Evolutionary conservation across 352 stramenopile genomes (phyloP).

Genomic region (Globisporangium nunn): DNA sequence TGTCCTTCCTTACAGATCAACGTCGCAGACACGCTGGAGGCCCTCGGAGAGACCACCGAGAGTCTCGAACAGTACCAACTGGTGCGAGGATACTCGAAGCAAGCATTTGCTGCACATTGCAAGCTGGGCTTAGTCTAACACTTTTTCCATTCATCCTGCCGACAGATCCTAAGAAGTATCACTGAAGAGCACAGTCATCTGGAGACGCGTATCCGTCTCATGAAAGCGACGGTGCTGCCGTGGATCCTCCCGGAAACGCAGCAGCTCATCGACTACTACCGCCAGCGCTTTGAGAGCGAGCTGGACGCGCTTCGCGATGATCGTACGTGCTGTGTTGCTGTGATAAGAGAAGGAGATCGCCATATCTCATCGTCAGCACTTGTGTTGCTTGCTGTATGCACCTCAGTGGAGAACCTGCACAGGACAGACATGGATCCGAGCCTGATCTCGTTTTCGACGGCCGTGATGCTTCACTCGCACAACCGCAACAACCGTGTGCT

Average conservation of each 20-base stretch:
- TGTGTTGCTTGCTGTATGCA: not conserved
- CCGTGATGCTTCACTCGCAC: slow-evolving; percentile 47
- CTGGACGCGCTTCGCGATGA: slow-evolving; percentile 28
- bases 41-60: slow-evolving; percentile 44
- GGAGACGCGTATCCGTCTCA: slow-evolving; percentile 38
- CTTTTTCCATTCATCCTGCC: not conserved
- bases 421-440: slow-evolving; percentile 40
- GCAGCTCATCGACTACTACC: slow-evolving; percentile 37
- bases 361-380: no score
- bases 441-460: slow-evolving; percentile 50
- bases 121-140: no score
- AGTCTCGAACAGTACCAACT: slow-evolving; percentile 49
- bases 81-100: slow-evolving; percentile 12
- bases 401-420: slow-evolving; percentile 23
- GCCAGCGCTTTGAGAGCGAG: slow-evolving; percentile 32
- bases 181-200: slow-evolving; percentile 16
- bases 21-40: slow-evolving; percentile 44
- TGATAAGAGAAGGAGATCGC: no score
- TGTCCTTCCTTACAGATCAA: slow-evolving; percentile 24
- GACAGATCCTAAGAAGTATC: slow-evolving; percentile 23
- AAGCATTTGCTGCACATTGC: no score
- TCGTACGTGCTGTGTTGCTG: slow-evolving; percentile 17
- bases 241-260: slow-evolving; percentile 49
- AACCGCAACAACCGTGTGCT: slow-evolving; percentile 67
- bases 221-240: slow-evolving; percentile 58